Evolutionary conservation across 805 yeast genomes (phyloP).

Genomic region (Nakazawaea holstii): DNA sequence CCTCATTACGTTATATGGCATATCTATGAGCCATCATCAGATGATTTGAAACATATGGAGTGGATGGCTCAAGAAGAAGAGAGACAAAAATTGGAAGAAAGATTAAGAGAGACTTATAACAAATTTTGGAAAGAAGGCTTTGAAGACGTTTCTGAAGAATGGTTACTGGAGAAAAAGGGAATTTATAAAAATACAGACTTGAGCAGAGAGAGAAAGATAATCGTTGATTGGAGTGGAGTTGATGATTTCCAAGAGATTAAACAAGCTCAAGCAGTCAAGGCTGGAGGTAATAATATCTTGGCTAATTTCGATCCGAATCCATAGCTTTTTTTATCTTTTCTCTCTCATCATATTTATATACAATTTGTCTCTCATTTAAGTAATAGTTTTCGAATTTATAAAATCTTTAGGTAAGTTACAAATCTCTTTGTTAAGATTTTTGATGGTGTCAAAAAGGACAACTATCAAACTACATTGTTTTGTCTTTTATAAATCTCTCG

Average conservation of each 20-base stretch:
- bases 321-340: background rate
- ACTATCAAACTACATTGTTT: no score
- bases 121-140: slow-evolving; percentile 76
- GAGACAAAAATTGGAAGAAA: slow-evolving; percentile 56
- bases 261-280: slow-evolving; percentile 2
- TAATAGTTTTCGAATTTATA: no score
- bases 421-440: no score
- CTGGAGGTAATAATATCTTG: slow-evolving; percentile 9
- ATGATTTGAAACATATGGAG: slow-evolving; percentile 79
- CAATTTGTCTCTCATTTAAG: background rate
- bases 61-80: slow-evolving; percentile 83
- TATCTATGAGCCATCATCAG: slow-evolving; percentile 90
- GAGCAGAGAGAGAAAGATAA: slow-evolving; percentile 38
- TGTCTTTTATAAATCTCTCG: no score
- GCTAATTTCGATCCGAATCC: slow-evolving; percentile 14
- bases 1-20: slow-evolving; percentile 98
- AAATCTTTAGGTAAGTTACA: no score
- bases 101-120: slow-evolving; percentile 58
- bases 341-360: background rate
- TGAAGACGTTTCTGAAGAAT: slow-evolving; percentile 64
- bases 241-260: slow-evolving; percentile 28
- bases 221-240: slow-evolving; percentile 67
- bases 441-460: no score
- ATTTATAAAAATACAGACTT: slow-evolving; percentile 76
- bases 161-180: slow-evolving; percentile 67